These are phyloP conservation scores for Flaveria sonorensis DNA, from an alignment of 129 eudicot genomes.

Conservation along the genomic window DNA sequence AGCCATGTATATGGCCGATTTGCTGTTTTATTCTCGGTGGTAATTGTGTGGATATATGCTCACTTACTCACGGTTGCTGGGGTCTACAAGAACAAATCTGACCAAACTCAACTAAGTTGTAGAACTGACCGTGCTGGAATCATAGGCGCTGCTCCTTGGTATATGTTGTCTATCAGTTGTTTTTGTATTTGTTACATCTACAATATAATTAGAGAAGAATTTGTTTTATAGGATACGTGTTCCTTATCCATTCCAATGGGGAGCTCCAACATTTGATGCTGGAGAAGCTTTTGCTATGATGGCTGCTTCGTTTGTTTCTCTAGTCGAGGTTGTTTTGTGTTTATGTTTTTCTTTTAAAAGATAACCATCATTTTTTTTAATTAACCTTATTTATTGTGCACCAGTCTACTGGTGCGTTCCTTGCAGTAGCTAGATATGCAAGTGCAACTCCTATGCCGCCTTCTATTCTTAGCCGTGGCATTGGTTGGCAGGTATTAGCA, in stretches of 20 bases:
- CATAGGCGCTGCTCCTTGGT: conserved; percentile 93
- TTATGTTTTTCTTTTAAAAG: not conserved
- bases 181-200: not conserved
- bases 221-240: conserved; percentile 71
- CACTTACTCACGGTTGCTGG: conserved; percentile 88
- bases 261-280: conserved; percentile 96
- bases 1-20: conserved; percentile 81
- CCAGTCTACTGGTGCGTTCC: conserved; percentile 92
- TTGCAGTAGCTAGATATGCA: conserved; percentile 90
- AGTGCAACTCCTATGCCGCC: conserved; percentile 97
- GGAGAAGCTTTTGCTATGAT: conserved; percentile 99
- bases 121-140: conserved; percentile 97
- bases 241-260: conserved; percentile 99
- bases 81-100: conserved; percentile 68
- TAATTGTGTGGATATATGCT: conserved; percentile 92
- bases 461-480: conserved; percentile 93
- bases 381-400: not conserved
- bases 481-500: conserved; percentile 91
- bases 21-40: conserved; percentile 80
- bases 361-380: conserved; percentile 1
- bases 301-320: conserved; percentile 91
- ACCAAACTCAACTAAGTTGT: conserved; percentile 72
- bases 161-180: conserved; percentile 3
- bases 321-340: conserved; percentile 70
- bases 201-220: not conserved